Evolutionary conservation across 2,329 filamentous ascomycete species (phyloP), one percentile per base, ranked within the genome.

Genomic region (Aspergillus versicolor): DNA sequence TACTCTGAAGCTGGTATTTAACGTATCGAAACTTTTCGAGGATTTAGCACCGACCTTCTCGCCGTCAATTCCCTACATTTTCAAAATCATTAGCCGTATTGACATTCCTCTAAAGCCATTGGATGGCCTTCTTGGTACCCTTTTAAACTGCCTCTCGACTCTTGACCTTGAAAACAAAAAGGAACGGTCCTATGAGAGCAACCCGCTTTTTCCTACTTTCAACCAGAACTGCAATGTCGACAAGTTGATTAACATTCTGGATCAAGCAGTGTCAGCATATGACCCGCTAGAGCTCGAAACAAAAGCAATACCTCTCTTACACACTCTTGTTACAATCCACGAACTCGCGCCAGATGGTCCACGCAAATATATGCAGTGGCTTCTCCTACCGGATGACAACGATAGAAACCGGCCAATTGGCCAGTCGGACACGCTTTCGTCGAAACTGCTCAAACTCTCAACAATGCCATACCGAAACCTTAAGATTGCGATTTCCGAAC

Each of bases 1-100:
- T 73, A 93, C 89, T 0, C 78, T 94, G 49, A 97, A 96, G 69
- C 81, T 97, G 41, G 77, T 96, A 51, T 97, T 95, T 80, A 97
- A 97, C 73, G 81, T 96, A 52, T 89, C 89, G 2, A 87, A 92
- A 65, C 86, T 87, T 67, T 88, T 88, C 66, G 84, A 86, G 4
- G 81, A 87, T 42, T 80, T 88, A 24, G 75, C 77, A 4, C 71
- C 78, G 0, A 75, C 79, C 0, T 95, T 97, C 68, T 85, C 85
- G 1, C 77, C 83, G 21, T 85, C 88, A 3, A 82, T 95, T 42
- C 82, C 86, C 11, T 81, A 86, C 58, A 84, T 97, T 27, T 79
- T 92, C 56, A 83, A 84, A 44, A 82, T 97, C 17, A 78, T 97
- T 15, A 73, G 74, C 30, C 82, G 82, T 61, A 84, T 86, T 13